Percentiles rank a stretch among this genome's conserved stretches.
Conservation (phyloP, 2,329 filamentous ascomycete genomes). For the Aspergillus amoenus region DNA sequence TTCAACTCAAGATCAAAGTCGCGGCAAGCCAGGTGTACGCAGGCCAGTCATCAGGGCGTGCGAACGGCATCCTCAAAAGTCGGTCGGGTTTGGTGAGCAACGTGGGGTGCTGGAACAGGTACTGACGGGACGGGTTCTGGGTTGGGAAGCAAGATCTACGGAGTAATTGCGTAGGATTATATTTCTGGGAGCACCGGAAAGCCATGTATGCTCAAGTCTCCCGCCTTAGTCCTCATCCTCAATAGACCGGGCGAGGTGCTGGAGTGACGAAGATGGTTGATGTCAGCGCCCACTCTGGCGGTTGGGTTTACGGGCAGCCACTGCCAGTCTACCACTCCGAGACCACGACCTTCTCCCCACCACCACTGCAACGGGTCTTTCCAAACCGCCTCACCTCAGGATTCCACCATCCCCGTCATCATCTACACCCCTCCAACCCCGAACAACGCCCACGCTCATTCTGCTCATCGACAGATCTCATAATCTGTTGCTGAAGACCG, state of each 20-base stretch:
- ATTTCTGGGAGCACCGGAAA: background rate
- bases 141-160: background rate
- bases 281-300: slow-evolving; percentile 8
- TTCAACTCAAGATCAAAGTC: background rate
- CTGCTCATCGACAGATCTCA: slow-evolving; percentile 12
- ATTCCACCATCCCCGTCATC: slow-evolving; percentile 13
- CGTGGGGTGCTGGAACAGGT: background rate
- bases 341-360: slow-evolving; percentile 15
- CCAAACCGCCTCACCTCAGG: slow-evolving; percentile 21
- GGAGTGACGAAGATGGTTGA: slow-evolving; percentile 4
- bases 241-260: slow-evolving; percentile 1
- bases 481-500: slow-evolving; percentile 13
- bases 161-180: background rate
- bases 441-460: slow-evolving; percentile 15
- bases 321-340: slow-evolving; percentile 6
- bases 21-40: background rate
- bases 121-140: background rate
- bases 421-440: slow-evolving; percentile 3
- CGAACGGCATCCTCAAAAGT: background rate
- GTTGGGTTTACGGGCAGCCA: slow-evolving; percentile 20
- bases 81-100: background rate
- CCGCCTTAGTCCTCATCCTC: slow-evolving; percentile 7
- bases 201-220: background rate
- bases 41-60: background rate
- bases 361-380: slow-evolving; percentile 18